A percentile compares a stretch with the other conserved stretches of the same genome.
Evolutionary conservation across 208 protist species (phyloP).

Genomic region (Spongospora subterranea): DNA sequence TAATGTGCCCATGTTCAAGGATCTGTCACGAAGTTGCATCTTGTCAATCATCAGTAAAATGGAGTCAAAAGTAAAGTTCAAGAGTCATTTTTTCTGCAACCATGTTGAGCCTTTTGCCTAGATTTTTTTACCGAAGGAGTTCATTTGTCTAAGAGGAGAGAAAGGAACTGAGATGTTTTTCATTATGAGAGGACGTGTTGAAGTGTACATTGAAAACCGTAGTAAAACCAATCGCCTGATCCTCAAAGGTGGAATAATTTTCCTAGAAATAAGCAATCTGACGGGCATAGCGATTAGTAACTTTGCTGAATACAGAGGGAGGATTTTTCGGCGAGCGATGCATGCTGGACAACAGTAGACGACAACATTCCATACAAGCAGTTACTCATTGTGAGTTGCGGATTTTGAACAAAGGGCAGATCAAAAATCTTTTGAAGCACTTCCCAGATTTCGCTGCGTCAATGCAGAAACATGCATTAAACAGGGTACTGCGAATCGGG

Average conservation of each 20-base stretch:
- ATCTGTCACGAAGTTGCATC: background rate
- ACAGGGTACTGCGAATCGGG: background rate
- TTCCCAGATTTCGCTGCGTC: slow-evolving; percentile 45
- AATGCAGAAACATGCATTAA: slow-evolving; percentile 29
- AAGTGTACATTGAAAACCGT: background rate
- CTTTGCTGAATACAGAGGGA: background rate
- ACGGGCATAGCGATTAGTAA: too few relatives aligned
- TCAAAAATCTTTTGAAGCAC: background rate
- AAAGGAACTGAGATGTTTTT: slow-evolving; percentile 56
- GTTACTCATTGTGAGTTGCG: slow-evolving; percentile 28
- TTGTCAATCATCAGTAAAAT: slow-evolving; percentile 37
- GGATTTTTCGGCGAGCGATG: slow-evolving; percentile 37
- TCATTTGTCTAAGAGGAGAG: slow-evolving; percentile 52
- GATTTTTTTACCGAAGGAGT: slow-evolving; percentile 57
- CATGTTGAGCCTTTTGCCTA: background rate
- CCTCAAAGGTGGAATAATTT: slow-evolving; percentile 9
- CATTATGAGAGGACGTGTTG: slow-evolving; percentile 27
- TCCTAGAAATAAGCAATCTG: background rate
- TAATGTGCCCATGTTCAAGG: slow-evolving; percentile 59
- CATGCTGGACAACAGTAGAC: slow-evolving; percentile 14
- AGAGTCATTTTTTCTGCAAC: background rate
- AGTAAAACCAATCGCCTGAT: slow-evolving; percentile 20
- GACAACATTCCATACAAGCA: slow-evolving; percentile 18
- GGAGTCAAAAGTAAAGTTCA: background rate
- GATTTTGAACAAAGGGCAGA: background rate